Percentiles rank a stretch among this genome's conserved stretches.
Conservation (phyloP, 2,329 filamentous ascomycete species). For the Sclerotiophoma versabilis region DNA sequence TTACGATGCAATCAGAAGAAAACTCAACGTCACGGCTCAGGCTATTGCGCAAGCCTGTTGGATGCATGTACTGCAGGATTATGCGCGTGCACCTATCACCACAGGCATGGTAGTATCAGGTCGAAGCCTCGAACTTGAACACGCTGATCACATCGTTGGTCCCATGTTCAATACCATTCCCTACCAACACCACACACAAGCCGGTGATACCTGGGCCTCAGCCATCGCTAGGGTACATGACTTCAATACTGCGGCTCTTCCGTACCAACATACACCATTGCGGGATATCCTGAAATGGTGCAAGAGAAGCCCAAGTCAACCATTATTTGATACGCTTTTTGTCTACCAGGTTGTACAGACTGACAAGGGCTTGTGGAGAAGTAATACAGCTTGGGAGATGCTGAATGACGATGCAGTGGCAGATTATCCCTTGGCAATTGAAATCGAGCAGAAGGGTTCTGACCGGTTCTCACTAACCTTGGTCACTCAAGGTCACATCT, state of each 20-base stretch:
- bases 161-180: conserved; percentile 92
- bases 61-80: conserved; percentile 66
- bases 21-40: conserved; percentile 77
- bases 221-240: conserved; percentile 71
- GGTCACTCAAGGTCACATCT: conserved; percentile 61
- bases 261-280: conserved; percentile 80
- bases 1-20: conserved; percentile 58
- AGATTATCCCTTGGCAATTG: conserved; percentile 81
- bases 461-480: conserved; percentile 64
- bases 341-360: conserved; percentile 70
- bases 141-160: conserved; percentile 73
- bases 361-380: conserved; percentile 25
- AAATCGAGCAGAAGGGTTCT: conserved; percentile 65
- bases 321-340: conserved; percentile 78
- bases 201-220: conserved; percentile 63
- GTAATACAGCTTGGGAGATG: conserved; percentile 60
- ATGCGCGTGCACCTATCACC: conserved; percentile 58
- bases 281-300: conserved; percentile 84
- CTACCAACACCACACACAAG: conserved; percentile 61
- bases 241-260: conserved; percentile 71
- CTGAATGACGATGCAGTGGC: conserved; percentile 53
- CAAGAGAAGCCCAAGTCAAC: conserved; percentile 59
- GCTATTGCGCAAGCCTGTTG: conserved; percentile 79
- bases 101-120: conserved; percentile 83
- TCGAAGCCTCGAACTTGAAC: conserved; percentile 71